Percentiles rank a stretch among this genome's conserved stretches.
phyloP scores from a whole-genome alignment of 257 asterid genomes.

The Lycium barbarum region DNA sequence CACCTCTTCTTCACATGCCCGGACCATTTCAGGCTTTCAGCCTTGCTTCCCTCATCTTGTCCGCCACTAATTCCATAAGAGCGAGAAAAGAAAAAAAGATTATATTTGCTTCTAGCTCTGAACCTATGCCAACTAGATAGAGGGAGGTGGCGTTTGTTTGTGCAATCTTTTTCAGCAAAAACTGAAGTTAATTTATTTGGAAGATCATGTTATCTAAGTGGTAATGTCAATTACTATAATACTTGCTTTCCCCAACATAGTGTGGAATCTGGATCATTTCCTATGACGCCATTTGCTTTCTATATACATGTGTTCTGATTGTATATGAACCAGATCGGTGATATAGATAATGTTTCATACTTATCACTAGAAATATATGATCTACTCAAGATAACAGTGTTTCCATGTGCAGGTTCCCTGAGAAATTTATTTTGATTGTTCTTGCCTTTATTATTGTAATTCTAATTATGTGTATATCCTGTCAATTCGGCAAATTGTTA shows the following conservation, averaged over 20 bases:
- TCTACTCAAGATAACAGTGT: slow-evolving; percentile 2
- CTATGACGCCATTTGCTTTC: not conserved
- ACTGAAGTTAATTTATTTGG: not conserved
- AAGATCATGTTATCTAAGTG: not conserved
- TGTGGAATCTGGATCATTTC: not conserved
- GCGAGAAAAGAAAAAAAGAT: not conserved
- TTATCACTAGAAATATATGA: slow-evolving; percentile 1
- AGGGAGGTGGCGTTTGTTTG: not conserved
- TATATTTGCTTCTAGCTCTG: not conserved
- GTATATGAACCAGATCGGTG: not conserved
- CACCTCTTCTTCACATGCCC: no score
- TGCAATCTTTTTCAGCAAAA: not conserved
- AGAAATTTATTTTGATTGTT: not conserved
- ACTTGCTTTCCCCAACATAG: not conserved
- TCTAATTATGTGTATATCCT: not conserved
- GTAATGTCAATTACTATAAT: not conserved
- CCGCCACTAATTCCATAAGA: not conserved
- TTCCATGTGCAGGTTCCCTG: not conserved
- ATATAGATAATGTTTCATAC: not conserved
- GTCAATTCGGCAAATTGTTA: not conserved
- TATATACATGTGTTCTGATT: not conserved
- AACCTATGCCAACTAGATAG: not conserved
- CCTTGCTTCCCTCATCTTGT: no score
- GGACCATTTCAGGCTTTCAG: no score
- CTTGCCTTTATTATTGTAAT: not conserved